Percentiles rank a stretch among this genome's conserved stretches.
These are phyloP conservation scores for Penicillium vulpinum DNA, from an alignment of 2,329 filamentous ascomycete species.

Conservation along the genomic window DNA sequence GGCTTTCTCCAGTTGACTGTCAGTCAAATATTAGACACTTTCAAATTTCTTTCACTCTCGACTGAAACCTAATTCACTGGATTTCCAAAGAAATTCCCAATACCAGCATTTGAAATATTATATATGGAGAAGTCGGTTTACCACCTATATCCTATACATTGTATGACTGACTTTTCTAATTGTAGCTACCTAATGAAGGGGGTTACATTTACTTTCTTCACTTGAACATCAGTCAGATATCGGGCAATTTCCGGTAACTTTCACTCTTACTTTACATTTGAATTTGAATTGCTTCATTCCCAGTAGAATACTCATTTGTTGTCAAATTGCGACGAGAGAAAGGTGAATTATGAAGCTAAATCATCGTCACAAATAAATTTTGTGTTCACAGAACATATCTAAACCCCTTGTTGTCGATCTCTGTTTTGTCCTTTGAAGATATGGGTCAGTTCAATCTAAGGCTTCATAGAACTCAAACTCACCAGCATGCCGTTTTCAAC, in stretches of 20 bases:
- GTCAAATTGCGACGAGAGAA: not conserved
- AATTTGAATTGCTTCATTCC: not conserved
- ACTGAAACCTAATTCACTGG: too few species aligned
- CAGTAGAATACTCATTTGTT: not conserved
- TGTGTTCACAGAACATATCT: slow-evolving; percentile 49
- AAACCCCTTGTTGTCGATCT: slow-evolving; percentile 57
- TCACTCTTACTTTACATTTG: not conserved
- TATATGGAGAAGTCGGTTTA: too few species aligned
- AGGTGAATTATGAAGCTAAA: not conserved
- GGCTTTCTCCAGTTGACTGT: too few species aligned
- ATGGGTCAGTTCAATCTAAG: not conserved
- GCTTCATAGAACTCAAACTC: slow-evolving; percentile 6
- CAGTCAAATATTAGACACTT: too few species aligned
- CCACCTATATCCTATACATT: too few species aligned
- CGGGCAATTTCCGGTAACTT: not conserved
- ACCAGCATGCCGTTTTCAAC: slow-evolving; percentile 57
- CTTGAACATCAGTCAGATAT: too few species aligned
- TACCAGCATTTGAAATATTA: too few species aligned
- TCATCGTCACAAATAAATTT: not conserved
- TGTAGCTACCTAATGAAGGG: too few species aligned
- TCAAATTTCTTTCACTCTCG: too few species aligned
- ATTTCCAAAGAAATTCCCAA: too few species aligned
- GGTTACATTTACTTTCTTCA: too few species aligned
- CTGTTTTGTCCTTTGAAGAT: slow-evolving; percentile 48
- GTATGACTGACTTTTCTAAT: too few species aligned